phyloP scores from a whole-genome alignment of 352 stramenopile genomes.

The Thraustotheca clavata region DNA sequence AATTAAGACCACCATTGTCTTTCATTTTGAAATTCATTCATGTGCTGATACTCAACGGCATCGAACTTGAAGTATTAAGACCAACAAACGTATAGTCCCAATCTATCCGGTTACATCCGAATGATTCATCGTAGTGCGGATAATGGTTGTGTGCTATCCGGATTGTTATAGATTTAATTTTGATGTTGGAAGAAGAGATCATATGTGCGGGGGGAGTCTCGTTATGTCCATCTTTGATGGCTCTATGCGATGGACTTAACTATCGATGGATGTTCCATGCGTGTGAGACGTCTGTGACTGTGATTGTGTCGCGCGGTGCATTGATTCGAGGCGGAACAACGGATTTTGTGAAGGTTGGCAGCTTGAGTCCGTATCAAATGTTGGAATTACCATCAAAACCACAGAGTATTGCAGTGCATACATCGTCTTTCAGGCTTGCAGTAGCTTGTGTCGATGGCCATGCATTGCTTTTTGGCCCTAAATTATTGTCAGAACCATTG shows the following conservation, averaged over 20 bases:
- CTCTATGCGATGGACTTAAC: not conserved
- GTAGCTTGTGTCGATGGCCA: conserved; percentile 15
- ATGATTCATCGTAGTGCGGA: too few species aligned
- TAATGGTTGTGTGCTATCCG: not conserved
- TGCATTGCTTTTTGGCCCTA: not conserved
- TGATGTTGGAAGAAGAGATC: conserved; percentile 9
- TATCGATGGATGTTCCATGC: conserved; percentile 18
- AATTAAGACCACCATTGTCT: too few species aligned
- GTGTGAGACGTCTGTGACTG: not conserved
- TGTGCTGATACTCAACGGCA: too few species aligned
- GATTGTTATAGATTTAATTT: conserved; percentile 15
- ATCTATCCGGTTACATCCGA: too few species aligned
- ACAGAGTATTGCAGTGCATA: conserved; percentile 19
- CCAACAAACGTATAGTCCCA: too few species aligned
- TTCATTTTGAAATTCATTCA: too few species aligned
- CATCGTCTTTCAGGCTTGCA: not conserved
- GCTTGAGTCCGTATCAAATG: not conserved
- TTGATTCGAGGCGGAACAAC: not conserved
- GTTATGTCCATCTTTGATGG: not conserved
- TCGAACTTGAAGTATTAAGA: too few species aligned
- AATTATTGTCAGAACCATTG: not conserved
- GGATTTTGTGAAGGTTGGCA: not conserved
- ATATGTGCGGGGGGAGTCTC: not conserved
- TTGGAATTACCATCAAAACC: not conserved
- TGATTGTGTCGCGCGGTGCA: conserved; percentile 6